Evolutionary conservation across 257 asterid species (phyloP).

Genomic region (Solanum virginianum): DNA sequence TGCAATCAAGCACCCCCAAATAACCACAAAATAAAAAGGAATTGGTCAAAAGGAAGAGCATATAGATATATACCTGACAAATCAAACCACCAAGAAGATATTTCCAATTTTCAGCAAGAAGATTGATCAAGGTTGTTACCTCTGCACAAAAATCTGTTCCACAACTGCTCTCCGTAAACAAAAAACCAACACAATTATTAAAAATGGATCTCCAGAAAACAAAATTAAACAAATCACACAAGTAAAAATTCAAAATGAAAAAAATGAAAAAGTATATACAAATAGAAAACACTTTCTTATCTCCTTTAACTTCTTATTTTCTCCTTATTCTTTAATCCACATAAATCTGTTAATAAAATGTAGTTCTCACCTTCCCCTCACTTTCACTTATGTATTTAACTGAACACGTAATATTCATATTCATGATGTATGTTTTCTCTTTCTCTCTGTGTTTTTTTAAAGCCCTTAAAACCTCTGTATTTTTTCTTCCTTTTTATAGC

Average conservation of each 20-base stretch:
- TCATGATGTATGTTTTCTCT: neutral
- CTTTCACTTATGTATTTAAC: neutral
- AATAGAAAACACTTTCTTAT: too few relatives aligned
- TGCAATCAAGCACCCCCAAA: neutral
- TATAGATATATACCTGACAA: slow-evolving; percentile 29
- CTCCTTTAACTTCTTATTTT: too few relatives aligned
- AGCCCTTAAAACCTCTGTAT: neutral
- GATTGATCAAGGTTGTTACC: slow-evolving; percentile 55
- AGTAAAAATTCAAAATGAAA: neutral
- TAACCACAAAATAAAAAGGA: neutral
- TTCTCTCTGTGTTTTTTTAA: neutral
- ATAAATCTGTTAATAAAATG: too few relatives aligned
- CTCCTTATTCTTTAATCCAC: too few relatives aligned
- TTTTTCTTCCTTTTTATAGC: neutral
- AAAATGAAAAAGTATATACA: neutral
- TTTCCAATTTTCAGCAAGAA: slow-evolving; percentile 77
- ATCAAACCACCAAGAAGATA: slow-evolving; percentile 62
- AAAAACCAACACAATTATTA: neutral
- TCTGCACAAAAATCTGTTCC: slow-evolving; percentile 82
- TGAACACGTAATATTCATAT: neutral
- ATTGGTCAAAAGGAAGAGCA: neutral
- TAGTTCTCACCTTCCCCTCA: neutral
- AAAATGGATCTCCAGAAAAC: neutral
- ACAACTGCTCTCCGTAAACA: slow-evolving; percentile 24
- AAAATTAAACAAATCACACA: neutral